Conservation (phyloP, 495 filamentous ascomycete species). For the Podospora pseudoanserina region DNA sequence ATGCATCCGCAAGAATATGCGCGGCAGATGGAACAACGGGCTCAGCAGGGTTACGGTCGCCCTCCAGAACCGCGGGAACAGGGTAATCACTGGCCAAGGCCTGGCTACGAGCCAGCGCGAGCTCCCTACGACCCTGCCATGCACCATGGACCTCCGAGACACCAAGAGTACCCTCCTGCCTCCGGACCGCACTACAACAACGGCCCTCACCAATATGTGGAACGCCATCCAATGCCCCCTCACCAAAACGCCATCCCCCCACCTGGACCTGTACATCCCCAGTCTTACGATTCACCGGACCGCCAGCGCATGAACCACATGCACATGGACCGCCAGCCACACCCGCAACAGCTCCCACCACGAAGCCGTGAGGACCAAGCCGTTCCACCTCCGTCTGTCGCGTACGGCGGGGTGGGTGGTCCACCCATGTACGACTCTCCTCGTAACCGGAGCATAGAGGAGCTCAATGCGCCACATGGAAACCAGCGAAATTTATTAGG, state of each 20-base stretch:
- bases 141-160: conserved; percentile 35
- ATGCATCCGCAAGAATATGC: conserved; percentile 30
- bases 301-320: conserved; percentile 36
- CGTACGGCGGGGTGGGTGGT: conserved; percentile 35
- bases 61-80: conserved; percentile 45
- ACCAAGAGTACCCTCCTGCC: conserved; percentile 42
- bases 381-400: conserved; percentile 44
- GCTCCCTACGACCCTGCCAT: conserved; percentile 38
- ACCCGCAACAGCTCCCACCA: conserved; percentile 23
- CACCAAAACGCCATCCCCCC: conserved; percentile 41
- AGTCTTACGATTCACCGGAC: conserved; percentile 50
- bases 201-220: conserved; percentile 46
- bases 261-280: conserved; percentile 35
- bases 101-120: conserved; percentile 39
- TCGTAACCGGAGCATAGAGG: conserved; percentile 52
- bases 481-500: conserved; percentile 51
- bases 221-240: conserved; percentile 44
- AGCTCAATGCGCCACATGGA: conserved; percentile 48
- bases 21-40: conserved; percentile 24
- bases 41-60: conserved; percentile 30
- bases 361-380: conserved; percentile 37
- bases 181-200: conserved; percentile 39
- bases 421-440: conserved; percentile 37
- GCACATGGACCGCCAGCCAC: conserved; percentile 39
- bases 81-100: conserved; percentile 37